These are phyloP conservation scores for Microthlaspi erraticum DNA, from an alignment of 345 rosid genomes.

Conservation along the genomic window DNA sequence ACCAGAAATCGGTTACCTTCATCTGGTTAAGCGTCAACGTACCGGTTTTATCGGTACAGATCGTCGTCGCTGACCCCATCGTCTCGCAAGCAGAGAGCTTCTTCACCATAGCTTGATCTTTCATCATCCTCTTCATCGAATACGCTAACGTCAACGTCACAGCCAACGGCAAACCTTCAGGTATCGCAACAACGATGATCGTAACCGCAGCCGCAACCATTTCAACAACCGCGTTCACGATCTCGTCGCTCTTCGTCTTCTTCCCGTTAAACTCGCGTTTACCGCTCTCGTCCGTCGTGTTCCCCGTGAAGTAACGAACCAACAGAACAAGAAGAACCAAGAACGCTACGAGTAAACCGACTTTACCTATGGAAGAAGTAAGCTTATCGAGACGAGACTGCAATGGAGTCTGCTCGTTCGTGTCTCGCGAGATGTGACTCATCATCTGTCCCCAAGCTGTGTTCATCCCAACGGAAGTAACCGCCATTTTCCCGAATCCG, in stretches of 20 bases:
- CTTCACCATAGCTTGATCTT: conserved; percentile 82
- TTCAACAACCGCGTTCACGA: conserved; percentile 58
- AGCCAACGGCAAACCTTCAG: conserved; percentile 82
- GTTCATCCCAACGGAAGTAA: conserved; percentile 74
- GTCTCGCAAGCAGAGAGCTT: conserved; percentile 84
- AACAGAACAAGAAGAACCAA: conserved; percentile 65
- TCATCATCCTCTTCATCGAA: conserved; percentile 86
- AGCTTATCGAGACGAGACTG: conserved; percentile 70
- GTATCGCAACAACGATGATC: conserved; percentile 85
- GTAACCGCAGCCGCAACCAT: conserved; percentile 79
- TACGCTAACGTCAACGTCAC: conserved; percentile 82
- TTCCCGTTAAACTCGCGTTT: conserved; percentile 52
- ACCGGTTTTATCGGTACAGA: conserved; percentile 84
- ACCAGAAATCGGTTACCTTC: conserved; percentile 69
- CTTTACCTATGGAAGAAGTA: conserved; percentile 65
- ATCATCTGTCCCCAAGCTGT: conserved; percentile 81
- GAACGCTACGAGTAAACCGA: conserved; percentile 65
- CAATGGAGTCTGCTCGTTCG: conserved; percentile 64
- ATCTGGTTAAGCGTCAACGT: conserved; percentile 75
- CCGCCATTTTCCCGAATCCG: conserved; percentile 65
- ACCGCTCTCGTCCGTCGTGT: conserved; percentile 59
- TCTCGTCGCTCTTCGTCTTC: conserved; percentile 53
- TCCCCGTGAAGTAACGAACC: conserved; percentile 75
- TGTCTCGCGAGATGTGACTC: conserved; percentile 58
- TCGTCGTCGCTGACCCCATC: conserved; percentile 82